Evolutionary conservation across 1,284 basidiomycete species (phyloP).

Genomic region (Blastosporella zonata): DNA sequence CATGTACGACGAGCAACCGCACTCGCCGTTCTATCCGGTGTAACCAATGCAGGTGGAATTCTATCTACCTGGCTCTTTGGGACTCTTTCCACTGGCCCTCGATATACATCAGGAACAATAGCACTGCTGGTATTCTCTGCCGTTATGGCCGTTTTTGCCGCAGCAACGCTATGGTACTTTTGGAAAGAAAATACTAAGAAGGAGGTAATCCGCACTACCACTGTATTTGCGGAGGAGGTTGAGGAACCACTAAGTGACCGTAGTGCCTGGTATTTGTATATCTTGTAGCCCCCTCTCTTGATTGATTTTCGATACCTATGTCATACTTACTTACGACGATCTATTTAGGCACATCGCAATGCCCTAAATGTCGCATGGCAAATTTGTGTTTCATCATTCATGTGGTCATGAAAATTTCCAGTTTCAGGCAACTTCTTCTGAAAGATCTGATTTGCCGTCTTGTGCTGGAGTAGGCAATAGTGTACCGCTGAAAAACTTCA

Average conservation of each 20-base stretch:
- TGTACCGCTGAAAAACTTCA: too few relatives aligned
- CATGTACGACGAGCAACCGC: slow-evolving; percentile 15
- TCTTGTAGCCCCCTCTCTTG: slow-evolving; percentile 2
- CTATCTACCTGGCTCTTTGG: slow-evolving; percentile 16
- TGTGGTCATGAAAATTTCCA: slow-evolving; percentile 32
- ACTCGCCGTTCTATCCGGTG: slow-evolving; percentile 7
- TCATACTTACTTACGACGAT: slow-evolving; percentile 43
- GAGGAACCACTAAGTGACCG: slow-evolving; percentile 16
- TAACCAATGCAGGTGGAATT: slow-evolving; percentile 15
- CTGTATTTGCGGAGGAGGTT: slow-evolving; percentile 8
- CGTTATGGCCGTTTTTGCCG: slow-evolving; percentile 6
- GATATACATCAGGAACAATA: slow-evolving; percentile 13
- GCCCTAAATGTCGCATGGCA: too few relatives aligned
- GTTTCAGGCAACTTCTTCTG: slow-evolving; percentile 28
- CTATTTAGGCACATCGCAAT: too few relatives aligned
- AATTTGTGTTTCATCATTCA: background rate
- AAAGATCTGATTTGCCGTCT: slow-evolving; percentile 24
- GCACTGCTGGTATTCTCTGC: slow-evolving; percentile 13
- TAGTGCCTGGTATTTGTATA: slow-evolving; percentile 16
- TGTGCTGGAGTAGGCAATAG: background rate
- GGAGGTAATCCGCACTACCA: slow-evolving; percentile 7
- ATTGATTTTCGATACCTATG: too few relatives aligned
- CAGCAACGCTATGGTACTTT: slow-evolving; percentile 11
- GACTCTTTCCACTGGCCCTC: slow-evolving; percentile 10
- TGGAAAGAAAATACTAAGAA: slow-evolving; percentile 16